Conservation (phyloP, 352 stramenopile species). For the Globisporangium uncinulatum region DNA sequence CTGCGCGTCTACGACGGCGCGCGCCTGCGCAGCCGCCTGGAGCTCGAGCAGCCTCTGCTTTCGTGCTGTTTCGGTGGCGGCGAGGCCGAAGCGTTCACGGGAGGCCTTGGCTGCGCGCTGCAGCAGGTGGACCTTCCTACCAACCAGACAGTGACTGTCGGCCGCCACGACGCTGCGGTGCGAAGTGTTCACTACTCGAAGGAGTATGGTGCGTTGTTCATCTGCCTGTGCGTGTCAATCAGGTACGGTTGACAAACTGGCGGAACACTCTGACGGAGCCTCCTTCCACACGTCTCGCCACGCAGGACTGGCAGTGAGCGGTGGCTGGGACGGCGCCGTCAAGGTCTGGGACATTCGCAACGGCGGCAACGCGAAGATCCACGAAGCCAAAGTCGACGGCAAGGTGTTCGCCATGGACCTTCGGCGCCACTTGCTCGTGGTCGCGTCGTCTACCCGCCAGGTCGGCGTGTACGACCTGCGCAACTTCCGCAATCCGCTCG, state of each 20-base stretch:
- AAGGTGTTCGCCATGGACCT: conserved; percentile 75
- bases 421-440: conserved; percentile 48
- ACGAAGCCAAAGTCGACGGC: conserved; percentile 30
- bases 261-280: no score
- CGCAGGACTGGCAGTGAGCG: conserved; percentile 42
- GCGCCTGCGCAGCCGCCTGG: conserved; percentile 46
- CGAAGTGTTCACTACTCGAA: conserved; percentile 51
- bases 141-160: conserved; percentile 25
- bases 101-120: conserved; percentile 63
- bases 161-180: conserved; percentile 44
- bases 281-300: not conserved
- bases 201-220: conserved; percentile 24
- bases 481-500: conserved; percentile 53
- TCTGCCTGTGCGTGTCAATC: no score
- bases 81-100: conserved; percentile 64
- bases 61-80: conserved; percentile 54
- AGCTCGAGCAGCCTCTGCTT: conserved; percentile 70
- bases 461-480: conserved; percentile 82
- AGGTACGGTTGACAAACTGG: no score
- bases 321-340: conserved; percentile 61
- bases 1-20: conserved; percentile 66
- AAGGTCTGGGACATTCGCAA: conserved; percentile 69
- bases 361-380: conserved; percentile 38
- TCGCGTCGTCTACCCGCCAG: conserved; percentile 45
- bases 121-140: conserved; percentile 53